Evolutionary conservation across 805 yeast species (phyloP).

Genomic region (Metschnikowia baotianmanensis): DNA sequence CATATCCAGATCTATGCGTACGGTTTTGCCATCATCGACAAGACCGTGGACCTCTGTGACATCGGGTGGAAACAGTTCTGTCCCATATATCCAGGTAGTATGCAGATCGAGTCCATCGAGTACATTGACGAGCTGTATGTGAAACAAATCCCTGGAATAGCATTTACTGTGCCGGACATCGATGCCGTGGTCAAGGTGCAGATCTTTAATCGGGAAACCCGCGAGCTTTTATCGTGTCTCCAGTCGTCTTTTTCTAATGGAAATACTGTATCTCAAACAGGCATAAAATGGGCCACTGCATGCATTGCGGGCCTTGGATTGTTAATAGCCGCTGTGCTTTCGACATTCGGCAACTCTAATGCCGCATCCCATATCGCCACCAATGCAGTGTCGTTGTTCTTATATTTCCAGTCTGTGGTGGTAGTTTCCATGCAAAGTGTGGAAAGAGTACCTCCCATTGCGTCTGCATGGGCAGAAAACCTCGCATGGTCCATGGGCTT

Average conservation of each 20-base stretch:
- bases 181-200: constrained; percentile 71
- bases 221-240: constrained; percentile 62
- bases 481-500: constrained; percentile 95
- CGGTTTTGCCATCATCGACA: constrained; percentile 69
- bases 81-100: constrained; percentile 78
- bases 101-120: constrained; percentile 71
- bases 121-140: constrained; percentile 52
- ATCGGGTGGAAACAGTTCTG: constrained; percentile 84
- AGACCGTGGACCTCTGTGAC: constrained; percentile 59
- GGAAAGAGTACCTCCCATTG: constrained; percentile 86
- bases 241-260: constrained; percentile 76
- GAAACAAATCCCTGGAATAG: constrained; percentile 72
- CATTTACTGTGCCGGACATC: constrained; percentile 81
- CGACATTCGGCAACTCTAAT: constrained; percentile 81
- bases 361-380: constrained; percentile 90
- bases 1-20: constrained; percentile 77
- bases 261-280: constrained; percentile 71
- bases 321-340: constrained; percentile 73
- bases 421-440: constrained; percentile 83
- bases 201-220: constrained; percentile 40
- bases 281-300: constrained; percentile 88
- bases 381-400: constrained; percentile 76
- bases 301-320: constrained; percentile 86
- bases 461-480: constrained; percentile 88
- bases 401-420: constrained; percentile 86